These are phyloP conservation scores for Monosporascus sp. DNA, from an alignment of 2,329 filamentous ascomycete genomes.

Conservation along the genomic window DNA sequence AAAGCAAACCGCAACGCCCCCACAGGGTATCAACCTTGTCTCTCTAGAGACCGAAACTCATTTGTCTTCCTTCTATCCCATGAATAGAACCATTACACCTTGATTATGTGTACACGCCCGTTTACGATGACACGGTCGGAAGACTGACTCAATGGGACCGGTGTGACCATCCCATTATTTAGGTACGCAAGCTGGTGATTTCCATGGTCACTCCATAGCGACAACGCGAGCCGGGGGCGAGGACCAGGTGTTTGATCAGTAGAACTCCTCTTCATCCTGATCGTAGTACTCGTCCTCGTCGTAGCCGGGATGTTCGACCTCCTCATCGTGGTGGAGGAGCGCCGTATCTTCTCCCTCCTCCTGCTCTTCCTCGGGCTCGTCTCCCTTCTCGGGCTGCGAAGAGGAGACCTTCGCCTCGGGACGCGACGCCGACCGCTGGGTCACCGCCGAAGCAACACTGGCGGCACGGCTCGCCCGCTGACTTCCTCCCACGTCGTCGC, in stretches of 20 bases:
- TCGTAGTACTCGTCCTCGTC: conserved; percentile 32
- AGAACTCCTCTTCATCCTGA: conserved; percentile 25
- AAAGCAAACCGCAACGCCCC: too few relatives aligned
- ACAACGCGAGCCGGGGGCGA: too few relatives aligned
- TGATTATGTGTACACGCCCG: too few relatives aligned
- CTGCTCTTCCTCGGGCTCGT: conserved; percentile 28
- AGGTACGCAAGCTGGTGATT: too few relatives aligned
- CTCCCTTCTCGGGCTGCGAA: conserved; percentile 23
- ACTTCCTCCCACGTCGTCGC: conserved; percentile 28
- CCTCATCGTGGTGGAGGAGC: conserved; percentile 18
- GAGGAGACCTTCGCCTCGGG: conserved; percentile 9
- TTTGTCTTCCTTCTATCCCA: too few relatives aligned
- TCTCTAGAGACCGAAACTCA: too few relatives aligned
- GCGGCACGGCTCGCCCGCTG: conserved; percentile 27
- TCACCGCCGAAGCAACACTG: conserved; percentile 29
- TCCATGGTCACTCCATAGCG: too few relatives aligned
- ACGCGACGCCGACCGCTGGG: conserved; percentile 1
- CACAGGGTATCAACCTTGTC: too few relatives aligned
- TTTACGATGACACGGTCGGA: too few relatives aligned
- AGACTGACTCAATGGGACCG: too few relatives aligned
- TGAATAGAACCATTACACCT: too few relatives aligned
- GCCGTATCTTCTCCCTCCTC: conserved; percentile 28
- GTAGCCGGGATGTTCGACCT: conserved; percentile 22
- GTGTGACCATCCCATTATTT: too few relatives aligned
- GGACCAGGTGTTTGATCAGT: background rate